These are phyloP conservation scores for Euphrasia confusa DNA, from an alignment of 257 asterid species.

Conservation along the genomic window DNA sequence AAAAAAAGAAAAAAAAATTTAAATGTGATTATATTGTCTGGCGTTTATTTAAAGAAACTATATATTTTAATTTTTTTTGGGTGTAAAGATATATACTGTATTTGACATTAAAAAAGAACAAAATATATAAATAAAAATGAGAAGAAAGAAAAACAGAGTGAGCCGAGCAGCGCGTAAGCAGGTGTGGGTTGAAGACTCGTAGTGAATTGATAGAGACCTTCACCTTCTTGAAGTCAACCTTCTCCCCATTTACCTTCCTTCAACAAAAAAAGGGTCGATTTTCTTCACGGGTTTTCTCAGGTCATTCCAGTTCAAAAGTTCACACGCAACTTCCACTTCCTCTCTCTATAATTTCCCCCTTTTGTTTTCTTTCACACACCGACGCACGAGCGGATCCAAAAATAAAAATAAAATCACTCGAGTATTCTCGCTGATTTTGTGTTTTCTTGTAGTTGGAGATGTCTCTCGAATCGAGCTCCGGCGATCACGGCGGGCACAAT, in stretches of 20 bases:
- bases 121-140: background rate
- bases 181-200: slow-evolving; percentile 43
- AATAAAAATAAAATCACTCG: background rate
- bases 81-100: too few species aligned
- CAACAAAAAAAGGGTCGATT: slow-evolving; percentile 29
- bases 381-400: too few species aligned
- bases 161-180: background rate
- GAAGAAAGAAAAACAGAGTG: background rate
- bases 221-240: background rate
- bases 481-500: slow-evolving; percentile 57
- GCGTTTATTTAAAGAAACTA: too few species aligned
- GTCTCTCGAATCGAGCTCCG: slow-evolving; percentile 57
- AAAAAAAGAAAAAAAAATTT: too few species aligned
- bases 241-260: background rate
- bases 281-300: slow-evolving; percentile 56
- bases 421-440: background rate
- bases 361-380: too few species aligned
- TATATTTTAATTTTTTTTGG: too few species aligned
- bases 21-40: too few species aligned
- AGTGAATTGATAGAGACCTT: background rate
- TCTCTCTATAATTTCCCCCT: slow-evolving; percentile 23
- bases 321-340: slow-evolving; percentile 36
- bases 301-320: slow-evolving; percentile 59
- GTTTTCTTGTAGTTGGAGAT: slow-evolving; percentile 24
- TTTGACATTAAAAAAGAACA: too few species aligned